These are phyloP conservation scores for Teratosphaeriaceae sp. DNA, from an alignment of 2,329 filamentous ascomycete genomes.

Conservation along the genomic window DNA sequence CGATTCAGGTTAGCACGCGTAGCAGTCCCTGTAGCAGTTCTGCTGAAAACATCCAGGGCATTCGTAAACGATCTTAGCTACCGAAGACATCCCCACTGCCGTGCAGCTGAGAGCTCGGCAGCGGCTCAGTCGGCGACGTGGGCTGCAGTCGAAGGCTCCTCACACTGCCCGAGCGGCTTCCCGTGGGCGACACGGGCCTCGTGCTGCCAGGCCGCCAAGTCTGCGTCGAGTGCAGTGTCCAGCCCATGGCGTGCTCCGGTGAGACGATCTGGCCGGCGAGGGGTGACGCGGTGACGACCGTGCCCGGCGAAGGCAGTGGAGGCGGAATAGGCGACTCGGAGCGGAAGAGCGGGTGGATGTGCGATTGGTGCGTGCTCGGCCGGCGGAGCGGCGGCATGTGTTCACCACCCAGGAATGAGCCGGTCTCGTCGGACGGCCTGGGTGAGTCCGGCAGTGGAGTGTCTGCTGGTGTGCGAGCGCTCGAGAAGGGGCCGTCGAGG, in stretches of 20 bases:
- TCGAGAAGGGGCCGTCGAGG: slow-evolving; percentile 45
- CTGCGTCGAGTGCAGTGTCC: slow-evolving; percentile 16
- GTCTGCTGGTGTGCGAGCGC: slow-evolving; percentile 4
- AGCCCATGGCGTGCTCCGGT: slow-evolving; percentile 16
- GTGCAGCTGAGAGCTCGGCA: slow-evolving; percentile 6
- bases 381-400: slow-evolving; percentile 14
- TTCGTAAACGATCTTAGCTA: too few species aligned
- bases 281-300: slow-evolving; percentile 63
- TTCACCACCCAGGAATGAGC: background rate
- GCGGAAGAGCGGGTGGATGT: slow-evolving; percentile 73
- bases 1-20: too few species aligned
- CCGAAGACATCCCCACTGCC: background rate
- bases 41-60: too few species aligned
- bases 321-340: slow-evolving; percentile 64
- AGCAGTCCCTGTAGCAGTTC: too few species aligned
- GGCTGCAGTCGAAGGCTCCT: slow-evolving; percentile 15
- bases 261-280: slow-evolving; percentile 58
- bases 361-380: slow-evolving; percentile 45
- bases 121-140: slow-evolving; percentile 10
- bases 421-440: background rate
- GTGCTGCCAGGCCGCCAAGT: slow-evolving; percentile 7
- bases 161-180: slow-evolving; percentile 15
- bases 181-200: slow-evolving; percentile 5
- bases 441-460: slow-evolving; percentile 11
- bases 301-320: slow-evolving; percentile 58